Base-by-base conservation (phyloP, 768 basidiomycete species). In the Lepiota brunneoincarnata region DNA sequence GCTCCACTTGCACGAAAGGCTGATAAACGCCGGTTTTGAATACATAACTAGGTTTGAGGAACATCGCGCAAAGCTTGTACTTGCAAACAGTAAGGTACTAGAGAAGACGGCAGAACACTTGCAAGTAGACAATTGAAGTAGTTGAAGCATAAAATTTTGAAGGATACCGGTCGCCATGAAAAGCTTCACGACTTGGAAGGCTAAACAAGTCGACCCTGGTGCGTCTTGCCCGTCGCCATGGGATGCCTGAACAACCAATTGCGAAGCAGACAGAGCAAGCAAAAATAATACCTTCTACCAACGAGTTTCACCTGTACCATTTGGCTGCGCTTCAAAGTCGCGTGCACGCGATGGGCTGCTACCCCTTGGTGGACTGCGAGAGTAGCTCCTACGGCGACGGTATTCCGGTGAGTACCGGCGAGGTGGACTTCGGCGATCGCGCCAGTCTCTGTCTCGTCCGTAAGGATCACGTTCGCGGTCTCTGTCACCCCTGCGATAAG, bases 391-490 rank as follows among this genome's bases (percentile, higher is more conserved):
- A 51, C 90, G 86, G 66, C 78, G 80, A 62, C 86, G 78, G 59
- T 88, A 83, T 61, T 89, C 88, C 57, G 89, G 89, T 59, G 87
- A 90, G 75, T 89, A 86, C 54, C 87, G 67, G 46, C 86, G 82
- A 53, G 85, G 74, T 46, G 87, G 84, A 74, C 86, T 87, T 58
- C 91, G 84, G 61, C 89, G 82, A 61, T 92, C 89, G 60, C 88
- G 82, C 84, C 88, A 89, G 62, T 91, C 87, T 58, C 83, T 74
- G 67, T 89, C 87, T 44, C 88, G 78, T 54, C 86, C 87, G 58
- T 86, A 87, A 42, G 77, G 78, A 64, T 86, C 83, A 56, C 78
- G 72, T 49, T 81, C 78, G 28, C 76, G 72, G 63, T 84, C 82
- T 55, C 81, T 77, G 63, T 81, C 78, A 21, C 69, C 72, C 61